Conservation (phyloP, 139 green algal genomes). For the Eudorina sp. region DNA sequence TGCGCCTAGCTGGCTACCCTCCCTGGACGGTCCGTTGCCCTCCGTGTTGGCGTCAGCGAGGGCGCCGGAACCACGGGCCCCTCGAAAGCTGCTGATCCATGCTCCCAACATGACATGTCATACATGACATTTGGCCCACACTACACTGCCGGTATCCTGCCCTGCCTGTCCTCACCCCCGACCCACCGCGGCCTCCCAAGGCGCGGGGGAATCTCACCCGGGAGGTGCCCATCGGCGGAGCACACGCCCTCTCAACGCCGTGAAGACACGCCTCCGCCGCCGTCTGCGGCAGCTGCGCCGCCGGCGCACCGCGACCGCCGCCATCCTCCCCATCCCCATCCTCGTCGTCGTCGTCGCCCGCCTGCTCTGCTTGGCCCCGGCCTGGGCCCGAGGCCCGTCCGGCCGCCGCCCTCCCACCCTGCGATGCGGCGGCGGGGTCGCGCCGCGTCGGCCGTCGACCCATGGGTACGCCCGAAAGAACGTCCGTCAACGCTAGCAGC, state of each 20-base stretch:
- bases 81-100: no score
- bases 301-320: background rate
- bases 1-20: no score
- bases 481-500: slow-evolving; percentile 49
- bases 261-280: slow-evolving; percentile 31
- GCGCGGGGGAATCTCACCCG: no score
- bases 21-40: no score
- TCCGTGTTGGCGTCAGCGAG: no score
- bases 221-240: slow-evolving; percentile 9
- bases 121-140: no score
- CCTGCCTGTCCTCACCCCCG: no score
- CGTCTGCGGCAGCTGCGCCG: background rate
- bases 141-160: no score
- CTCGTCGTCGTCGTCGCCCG: background rate
- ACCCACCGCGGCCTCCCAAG: no score
- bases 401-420: background rate
- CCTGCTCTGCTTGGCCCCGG: background rate
- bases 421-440: background rate
- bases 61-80: no score
- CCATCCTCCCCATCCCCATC: background rate
- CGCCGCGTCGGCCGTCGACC: background rate
- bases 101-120: no score
- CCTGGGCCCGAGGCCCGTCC: background rate
- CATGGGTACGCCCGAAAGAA: background rate
- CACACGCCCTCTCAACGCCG: slow-evolving; percentile 25